phyloP scores from a whole-genome alignment of 345 rosid species.

The Camelina neglecta region DNA sequence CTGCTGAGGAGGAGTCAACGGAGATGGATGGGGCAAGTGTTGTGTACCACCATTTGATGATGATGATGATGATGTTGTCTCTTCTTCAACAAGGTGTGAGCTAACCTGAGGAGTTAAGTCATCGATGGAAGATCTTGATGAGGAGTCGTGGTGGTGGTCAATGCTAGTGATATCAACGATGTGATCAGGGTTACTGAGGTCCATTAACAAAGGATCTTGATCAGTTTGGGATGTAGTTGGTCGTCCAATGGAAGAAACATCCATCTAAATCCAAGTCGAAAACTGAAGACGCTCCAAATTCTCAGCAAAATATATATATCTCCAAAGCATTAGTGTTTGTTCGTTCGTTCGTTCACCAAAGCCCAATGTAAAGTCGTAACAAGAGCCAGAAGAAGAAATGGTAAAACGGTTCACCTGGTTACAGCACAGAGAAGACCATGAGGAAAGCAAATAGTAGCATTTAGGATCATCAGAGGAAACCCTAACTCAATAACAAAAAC shows the following conservation, averaged over 20 bases:
- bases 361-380: too few species aligned
- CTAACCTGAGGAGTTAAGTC: conserved; percentile 44
- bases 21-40: conserved; percentile 39
- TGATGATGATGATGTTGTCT: conserved; percentile 39
- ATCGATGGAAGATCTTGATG: conserved; percentile 55
- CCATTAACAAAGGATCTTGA: conserved; percentile 71
- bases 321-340: background rate
- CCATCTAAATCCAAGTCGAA: conserved; percentile 61
- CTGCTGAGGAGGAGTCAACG: conserved; percentile 43
- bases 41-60: conserved; percentile 20
- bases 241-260: conserved; percentile 53
- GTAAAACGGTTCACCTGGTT: too few species aligned
- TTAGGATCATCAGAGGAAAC: background rate
- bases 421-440: too few species aligned
- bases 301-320: background rate
- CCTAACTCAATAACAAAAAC: background rate
- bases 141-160: conserved; percentile 45
- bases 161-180: conserved; percentile 59
- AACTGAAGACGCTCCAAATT: conserved; percentile 32
- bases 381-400: too few species aligned
- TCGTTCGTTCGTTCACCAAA: too few species aligned
- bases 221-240: conserved; percentile 50
- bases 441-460: too few species aligned
- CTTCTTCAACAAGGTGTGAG: conserved; percentile 38
- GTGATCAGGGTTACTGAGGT: conserved; percentile 55